Percentiles rank a stretch among this genome's conserved stretches.
Evolutionary conservation across 495 filamentous ascomycete genomes (phyloP).

Genomic region (Lichenothelia convexa): DNA sequence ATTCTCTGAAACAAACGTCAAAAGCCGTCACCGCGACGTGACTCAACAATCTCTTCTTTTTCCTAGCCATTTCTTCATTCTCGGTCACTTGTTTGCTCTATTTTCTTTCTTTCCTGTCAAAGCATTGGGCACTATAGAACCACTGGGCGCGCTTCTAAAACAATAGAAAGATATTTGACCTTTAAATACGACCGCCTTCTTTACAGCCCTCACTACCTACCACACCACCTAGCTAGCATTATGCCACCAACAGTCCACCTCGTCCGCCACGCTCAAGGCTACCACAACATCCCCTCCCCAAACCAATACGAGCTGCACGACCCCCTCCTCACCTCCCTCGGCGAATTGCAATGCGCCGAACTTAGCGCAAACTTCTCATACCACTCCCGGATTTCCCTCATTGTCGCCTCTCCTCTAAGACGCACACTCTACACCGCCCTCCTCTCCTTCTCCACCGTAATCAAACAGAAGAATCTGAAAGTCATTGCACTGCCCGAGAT

Average conservation of each 20-base stretch:
- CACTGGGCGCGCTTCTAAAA: too few species aligned
- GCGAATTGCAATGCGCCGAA: constrained; percentile 52
- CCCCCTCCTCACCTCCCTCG: constrained; percentile 58
- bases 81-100: too few species aligned
- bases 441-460: constrained; percentile 41
- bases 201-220: too few species aligned
- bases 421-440: constrained; percentile 73
- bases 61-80: too few species aligned
- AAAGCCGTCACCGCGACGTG: too few species aligned
- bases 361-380: constrained; percentile 45
- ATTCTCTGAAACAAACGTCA: too few species aligned
- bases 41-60: too few species aligned
- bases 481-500: constrained; percentile 59
- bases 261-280: constrained; percentile 36
- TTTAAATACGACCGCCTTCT: too few species aligned
- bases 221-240: too few species aligned
- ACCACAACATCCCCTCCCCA: constrained; percentile 58
- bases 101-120: too few species aligned
- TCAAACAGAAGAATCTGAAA: constrained; percentile 29
- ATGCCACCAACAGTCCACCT: constrained; percentile 4
- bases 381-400: constrained; percentile 43
- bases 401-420: constrained; percentile 67
- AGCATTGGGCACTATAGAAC: too few species aligned
- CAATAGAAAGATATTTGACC: too few species aligned
- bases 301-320: constrained; percentile 63